phyloP scores from a whole-genome alignment of 345 rosid species.

The Laguncularia racemosa region DNA sequence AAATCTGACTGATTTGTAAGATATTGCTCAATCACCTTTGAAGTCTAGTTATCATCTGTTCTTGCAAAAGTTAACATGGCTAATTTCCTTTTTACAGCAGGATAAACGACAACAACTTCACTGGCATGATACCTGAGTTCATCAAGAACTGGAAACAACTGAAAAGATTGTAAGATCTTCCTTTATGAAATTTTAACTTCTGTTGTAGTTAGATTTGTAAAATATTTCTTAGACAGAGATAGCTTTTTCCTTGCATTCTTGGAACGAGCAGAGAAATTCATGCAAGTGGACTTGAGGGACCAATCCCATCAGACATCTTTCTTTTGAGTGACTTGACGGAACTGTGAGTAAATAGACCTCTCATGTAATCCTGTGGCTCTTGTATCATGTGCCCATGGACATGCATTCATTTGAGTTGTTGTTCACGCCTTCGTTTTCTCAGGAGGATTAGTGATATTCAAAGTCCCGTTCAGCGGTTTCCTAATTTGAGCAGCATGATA shows the following conservation, averaged over 20 bases:
- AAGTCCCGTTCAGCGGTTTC: constrained; percentile 34
- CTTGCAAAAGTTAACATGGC: not conserved
- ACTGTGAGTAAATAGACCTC: constrained; percentile 29
- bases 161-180: constrained; percentile 54
- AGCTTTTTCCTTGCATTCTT: not conserved
- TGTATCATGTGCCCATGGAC: not conserved
- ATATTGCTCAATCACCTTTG: not conserved
- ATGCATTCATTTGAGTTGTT: not conserved
- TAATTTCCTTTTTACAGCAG: constrained; percentile 37
- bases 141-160: constrained; percentile 53
- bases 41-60: not conserved
- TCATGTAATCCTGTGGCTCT: not conserved
- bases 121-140: constrained; percentile 57
- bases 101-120: constrained; percentile 67
- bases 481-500: constrained; percentile 19
- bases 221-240: not conserved
- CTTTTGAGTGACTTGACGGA: constrained; percentile 16
- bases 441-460: constrained; percentile 44
- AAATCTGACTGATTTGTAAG: constrained; percentile 47
- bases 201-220: not conserved
- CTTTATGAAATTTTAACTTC: not conserved
- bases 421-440: constrained; percentile 2
- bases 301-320: constrained; percentile 36
- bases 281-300: constrained; percentile 48
- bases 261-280: constrained; percentile 42